Base-by-base conservation (phyloP, 2,329 filamentous ascomycete genomes). In the Xylaria arbuscula region DNA sequence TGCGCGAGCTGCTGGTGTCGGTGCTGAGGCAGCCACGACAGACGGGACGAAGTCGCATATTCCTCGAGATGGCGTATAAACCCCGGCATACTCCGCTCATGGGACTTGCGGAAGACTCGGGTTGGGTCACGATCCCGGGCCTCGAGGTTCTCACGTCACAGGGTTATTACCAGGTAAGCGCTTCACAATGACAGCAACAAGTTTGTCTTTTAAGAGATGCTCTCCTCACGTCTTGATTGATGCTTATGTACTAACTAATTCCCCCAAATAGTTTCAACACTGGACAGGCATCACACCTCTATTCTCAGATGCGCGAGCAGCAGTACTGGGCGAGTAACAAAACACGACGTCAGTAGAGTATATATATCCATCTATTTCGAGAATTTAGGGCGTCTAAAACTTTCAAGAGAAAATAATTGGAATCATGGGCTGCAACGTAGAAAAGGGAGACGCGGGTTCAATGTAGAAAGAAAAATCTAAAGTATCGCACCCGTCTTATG, bases 41-140 rank as follows among this genome's bases (percentile, higher is more conserved):
- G 78, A 76, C 71, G 66, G 65, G 28, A 60, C 80, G 80, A 6
- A 81, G 80, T 32, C 86, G 87, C 22, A 87, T 96, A 13, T 81
- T 98, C 69, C 82, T 98, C 3, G 96, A 99, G 80, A 97, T 99
- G 94, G 95, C 96, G 1, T 99, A 99, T 81, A 97, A 95, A 80
- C 96, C 96, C 22, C 84, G 87, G 0, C 87, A 92, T 61, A 99
- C 96, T 4, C 88, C 91, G 8, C 81, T 97, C 72, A 98, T 98
- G 90, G 87, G 92, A 78, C 83, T 98, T 77, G 95, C 94, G 2
- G 86, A 89, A 74, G 87, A 91, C 73, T 87, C 88, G 13, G 90
- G 91, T 2, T 99, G 96, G 96, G 86, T 83, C 64, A 93, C 92
- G 1, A 91, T 98, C 70, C 90, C 93, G 8, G 96, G 96, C 0